Evolutionary conservation across 1,284 basidiomycete genomes (phyloP), one percentile per base, ranked within the genome.

Genomic region (Malassezia globosa): DNA sequence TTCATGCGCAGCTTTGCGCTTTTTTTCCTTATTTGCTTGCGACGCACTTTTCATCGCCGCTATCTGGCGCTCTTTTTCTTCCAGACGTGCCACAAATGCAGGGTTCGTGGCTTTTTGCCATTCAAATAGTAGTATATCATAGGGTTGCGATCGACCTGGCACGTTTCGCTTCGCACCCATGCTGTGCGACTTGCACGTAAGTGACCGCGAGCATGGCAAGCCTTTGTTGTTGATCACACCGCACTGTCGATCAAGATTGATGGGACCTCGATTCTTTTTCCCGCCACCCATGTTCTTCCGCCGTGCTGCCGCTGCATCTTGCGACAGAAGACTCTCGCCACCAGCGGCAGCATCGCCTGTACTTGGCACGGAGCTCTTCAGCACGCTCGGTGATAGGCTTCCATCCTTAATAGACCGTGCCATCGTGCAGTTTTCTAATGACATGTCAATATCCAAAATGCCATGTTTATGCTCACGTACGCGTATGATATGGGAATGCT

Each of bases 221-320:
- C 80, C 80, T 72, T 95, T 95, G 75, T 95, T 90, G 75, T 92
- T 96, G 72, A 95, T 90, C 37, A 97, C 92, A 47, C 94, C 92
- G 63, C 92, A 97, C 64, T 96, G 89, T 55, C 81, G 82, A 75
- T 95, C 87, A 58, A 84, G 82, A 72, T 96, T 84, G 46, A 68
- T 51, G 11, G 66, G 63, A 5, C 58, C 58, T 18, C 42, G 42
- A 29, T 44, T 34, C 45, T 53, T 53, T 19, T 53, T 52, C 4
- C 50, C 50, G 36, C 41, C 41, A 13, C 43, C 49, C 37, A 43
- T 55, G 39, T 62, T 65, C 7, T 59, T 46, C 22, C 54, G 56
- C 2, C 50, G 50, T 19, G 39, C 37, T 22, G 29, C 21, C 37
- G 21, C 48, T 4, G 38, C 22, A 8, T 7, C 4, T 2, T 18